Conservation (phyloP, 148 eudicot genomes). For the Cornus florida region DNA sequence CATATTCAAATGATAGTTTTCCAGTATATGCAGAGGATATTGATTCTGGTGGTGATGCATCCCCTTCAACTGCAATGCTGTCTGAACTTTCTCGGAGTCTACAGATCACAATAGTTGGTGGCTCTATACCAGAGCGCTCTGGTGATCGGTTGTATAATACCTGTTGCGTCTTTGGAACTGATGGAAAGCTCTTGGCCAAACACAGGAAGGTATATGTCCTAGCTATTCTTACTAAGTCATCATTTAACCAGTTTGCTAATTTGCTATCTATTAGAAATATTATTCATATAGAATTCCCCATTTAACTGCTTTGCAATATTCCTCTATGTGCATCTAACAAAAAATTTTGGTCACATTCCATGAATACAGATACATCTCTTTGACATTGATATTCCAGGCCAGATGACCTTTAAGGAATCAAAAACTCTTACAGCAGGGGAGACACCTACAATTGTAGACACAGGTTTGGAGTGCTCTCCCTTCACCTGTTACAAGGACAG, state of each 20-base stretch:
- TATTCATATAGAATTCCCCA: neutral
- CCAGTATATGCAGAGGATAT: slow-evolving; percentile 88
- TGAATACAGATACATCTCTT: slow-evolving; percentile 69
- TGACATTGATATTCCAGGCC: slow-evolving; percentile 83
- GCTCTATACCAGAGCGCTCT: slow-evolving; percentile 89
- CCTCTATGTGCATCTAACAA: neutral
- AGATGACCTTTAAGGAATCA: slow-evolving; percentile 74
- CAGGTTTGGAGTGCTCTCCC: slow-evolving; percentile 47
- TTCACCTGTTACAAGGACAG: neutral
- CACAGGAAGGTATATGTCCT: slow-evolving; percentile 69
- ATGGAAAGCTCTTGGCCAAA: slow-evolving; percentile 77
- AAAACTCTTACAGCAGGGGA: slow-evolving; percentile 71
- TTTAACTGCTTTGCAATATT: neutral
- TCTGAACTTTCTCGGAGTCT: slow-evolving; percentile 68
- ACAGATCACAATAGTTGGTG: slow-evolving; percentile 82
- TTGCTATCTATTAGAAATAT: neutral
- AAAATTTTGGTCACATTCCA: neutral
- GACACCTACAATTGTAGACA: slow-evolving; percentile 72
- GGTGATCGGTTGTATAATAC: slow-evolving; percentile 81
- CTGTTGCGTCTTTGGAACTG: slow-evolving; percentile 78
- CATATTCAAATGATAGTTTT: slow-evolving; percentile 88
- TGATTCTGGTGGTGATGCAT: slow-evolving; percentile 72
- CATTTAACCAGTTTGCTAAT: neutral
- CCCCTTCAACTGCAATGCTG: slow-evolving; percentile 94
- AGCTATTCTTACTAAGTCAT: neutral